Conservation (phyloP, 169 alveolate species). For the Plasmodium ovale region DNA sequence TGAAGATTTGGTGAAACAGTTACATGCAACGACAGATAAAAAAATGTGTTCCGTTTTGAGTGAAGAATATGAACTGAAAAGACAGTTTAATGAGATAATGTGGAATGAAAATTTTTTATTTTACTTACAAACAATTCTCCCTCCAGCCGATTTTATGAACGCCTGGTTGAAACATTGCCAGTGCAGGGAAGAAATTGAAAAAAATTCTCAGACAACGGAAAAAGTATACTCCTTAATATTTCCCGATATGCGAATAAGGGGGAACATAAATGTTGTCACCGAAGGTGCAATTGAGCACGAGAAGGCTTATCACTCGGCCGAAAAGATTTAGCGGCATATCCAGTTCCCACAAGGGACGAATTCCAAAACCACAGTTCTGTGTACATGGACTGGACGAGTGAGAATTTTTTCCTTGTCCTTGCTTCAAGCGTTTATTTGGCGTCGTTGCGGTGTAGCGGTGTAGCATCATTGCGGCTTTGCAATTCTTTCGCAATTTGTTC, state of each 20-base stretch:
- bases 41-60: conserved; percentile 85
- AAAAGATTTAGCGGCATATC: not conserved
- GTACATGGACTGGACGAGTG: no score
- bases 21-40: conserved; percentile 84
- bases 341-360: not conserved
- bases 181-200: conserved; percentile 44
- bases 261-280: conserved; percentile 63
- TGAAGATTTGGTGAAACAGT: conserved; percentile 84
- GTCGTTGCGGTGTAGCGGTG: no score
- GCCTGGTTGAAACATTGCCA: conserved; percentile 83
- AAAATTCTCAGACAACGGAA: conserved; percentile 13
- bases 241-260: conserved; percentile 67
- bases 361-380: no score
- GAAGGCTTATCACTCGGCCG: conserved; percentile 1
- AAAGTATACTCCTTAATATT: conserved; percentile 28
- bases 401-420: no score
- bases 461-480: no score
- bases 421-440: no score
- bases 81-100: conserved; percentile 83
- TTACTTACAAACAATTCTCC: conserved; percentile 83
- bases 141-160: conserved; percentile 88
- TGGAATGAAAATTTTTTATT: conserved; percentile 85
- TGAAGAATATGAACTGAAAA: conserved; percentile 83
- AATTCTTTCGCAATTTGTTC: no score
- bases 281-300: conserved; percentile 53